phyloP scores from a whole-genome alignment of 169 alveolate genomes.

The Babesia ovis region DNA sequence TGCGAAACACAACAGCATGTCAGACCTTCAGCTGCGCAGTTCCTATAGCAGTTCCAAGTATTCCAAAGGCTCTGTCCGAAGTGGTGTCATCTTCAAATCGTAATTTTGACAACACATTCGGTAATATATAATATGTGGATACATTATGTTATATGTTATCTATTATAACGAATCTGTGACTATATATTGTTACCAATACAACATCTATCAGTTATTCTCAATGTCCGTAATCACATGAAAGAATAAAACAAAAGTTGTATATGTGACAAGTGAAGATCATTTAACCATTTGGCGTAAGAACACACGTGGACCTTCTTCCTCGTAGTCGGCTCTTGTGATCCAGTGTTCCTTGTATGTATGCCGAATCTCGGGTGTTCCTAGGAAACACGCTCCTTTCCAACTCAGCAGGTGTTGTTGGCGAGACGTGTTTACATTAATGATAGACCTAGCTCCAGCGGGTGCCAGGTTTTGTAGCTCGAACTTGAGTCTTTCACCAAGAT shows the following conservation, averaged over 20 bases:
- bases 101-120: too few species aligned
- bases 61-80: slow-evolving; percentile 24
- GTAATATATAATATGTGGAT: too few species aligned
- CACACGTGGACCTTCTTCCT: slow-evolving; percentile 44
- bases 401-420: slow-evolving; percentile 47
- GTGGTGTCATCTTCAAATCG: slow-evolving; percentile 1
- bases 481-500: slow-evolving; percentile 69
- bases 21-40: slow-evolving; percentile 47
- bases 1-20: slow-evolving; percentile 51
- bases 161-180: neutral
- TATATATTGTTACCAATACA: neutral
- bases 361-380: slow-evolving; percentile 43
- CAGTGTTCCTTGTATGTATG: slow-evolving; percentile 42
- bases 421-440: slow-evolving; percentile 59
- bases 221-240: neutral
- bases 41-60: slow-evolving; percentile 41
- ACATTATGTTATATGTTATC: neutral
- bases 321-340: slow-evolving; percentile 52
- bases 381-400: slow-evolving; percentile 63
- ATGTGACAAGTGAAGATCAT: neutral
- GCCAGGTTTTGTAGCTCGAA: slow-evolving; percentile 72
- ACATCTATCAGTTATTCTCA: too few species aligned
- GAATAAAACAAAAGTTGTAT: neutral
- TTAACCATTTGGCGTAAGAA: slow-evolving; percentile 17
- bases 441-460: slow-evolving; percentile 73